A percentile compares a stretch with the other conserved stretches of the same genome.
Evolutionary conservation across 768 basidiomycete genomes (phyloP).

Genomic region (Lactarius indigo): DNA sequence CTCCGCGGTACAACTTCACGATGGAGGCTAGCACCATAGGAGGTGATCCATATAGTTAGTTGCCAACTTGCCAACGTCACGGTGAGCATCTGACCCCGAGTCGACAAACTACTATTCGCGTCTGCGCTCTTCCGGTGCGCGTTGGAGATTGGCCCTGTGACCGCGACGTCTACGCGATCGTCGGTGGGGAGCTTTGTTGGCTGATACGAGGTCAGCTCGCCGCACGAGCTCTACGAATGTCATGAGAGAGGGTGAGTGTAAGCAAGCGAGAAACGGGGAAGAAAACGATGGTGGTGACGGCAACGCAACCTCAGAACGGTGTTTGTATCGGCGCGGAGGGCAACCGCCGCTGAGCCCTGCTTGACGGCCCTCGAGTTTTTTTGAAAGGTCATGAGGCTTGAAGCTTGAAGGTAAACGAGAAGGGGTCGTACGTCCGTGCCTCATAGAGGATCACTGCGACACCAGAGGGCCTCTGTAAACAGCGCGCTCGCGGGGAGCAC

Average conservation of each 20-base stretch:
- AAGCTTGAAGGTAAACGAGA: too few relatives aligned
- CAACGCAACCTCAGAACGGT: slow-evolving; percentile 64
- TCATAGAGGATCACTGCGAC: too few relatives aligned
- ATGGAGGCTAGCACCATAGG: too few relatives aligned
- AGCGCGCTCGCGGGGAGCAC: background rate
- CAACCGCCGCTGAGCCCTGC: slow-evolving; percentile 91
- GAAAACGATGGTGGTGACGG: slow-evolving; percentile 60
- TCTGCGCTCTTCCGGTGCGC: slow-evolving; percentile 93
- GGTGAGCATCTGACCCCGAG: too few relatives aligned
- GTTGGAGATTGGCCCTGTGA: slow-evolving; percentile 97
- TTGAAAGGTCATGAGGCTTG: too few relatives aligned
- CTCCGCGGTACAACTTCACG: too few relatives aligned
- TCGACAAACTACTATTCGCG: slow-evolving; percentile 92
- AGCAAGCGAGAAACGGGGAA: background rate
- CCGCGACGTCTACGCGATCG: slow-evolving; percentile 90
- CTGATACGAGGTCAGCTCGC: slow-evolving; percentile 98
- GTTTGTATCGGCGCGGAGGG: slow-evolving; percentile 91
- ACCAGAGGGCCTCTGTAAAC: too few relatives aligned
- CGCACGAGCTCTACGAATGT: slow-evolving; percentile 81
- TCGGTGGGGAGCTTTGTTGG: slow-evolving; percentile 96
- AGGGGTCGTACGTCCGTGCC: too few relatives aligned
- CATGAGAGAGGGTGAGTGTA: background rate
- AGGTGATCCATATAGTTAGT: slow-evolving; percentile 38
- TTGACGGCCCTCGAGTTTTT: slow-evolving; percentile 46
- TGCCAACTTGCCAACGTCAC: too few relatives aligned